Conservation (phyloP, 2,329 filamentous ascomycete species). For the Cytospora leucostoma region DNA sequence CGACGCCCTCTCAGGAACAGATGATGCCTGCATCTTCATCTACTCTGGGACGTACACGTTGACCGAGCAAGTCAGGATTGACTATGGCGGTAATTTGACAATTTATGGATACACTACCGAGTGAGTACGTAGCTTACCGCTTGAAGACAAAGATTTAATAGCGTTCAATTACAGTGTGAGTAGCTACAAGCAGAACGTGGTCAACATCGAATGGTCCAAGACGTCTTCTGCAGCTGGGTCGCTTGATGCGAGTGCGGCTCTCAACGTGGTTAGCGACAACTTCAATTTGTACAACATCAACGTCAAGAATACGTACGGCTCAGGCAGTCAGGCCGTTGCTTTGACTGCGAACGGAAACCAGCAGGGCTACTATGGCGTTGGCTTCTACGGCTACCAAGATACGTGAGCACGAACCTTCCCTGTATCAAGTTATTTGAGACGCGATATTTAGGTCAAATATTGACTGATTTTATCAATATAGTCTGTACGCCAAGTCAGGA, state of each 20-base stretch:
- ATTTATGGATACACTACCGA: conserved; percentile 38
- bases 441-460: neutral
- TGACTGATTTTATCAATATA: neutral
- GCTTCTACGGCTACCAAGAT: conserved; percentile 40
- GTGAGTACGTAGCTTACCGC: conserved; percentile 19
- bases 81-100: conserved; percentile 35
- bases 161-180: neutral
- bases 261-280: conserved; percentile 35
- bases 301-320: conserved; percentile 38
- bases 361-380: conserved; percentile 39
- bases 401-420: conserved; percentile 30
- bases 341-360: conserved; percentile 34
- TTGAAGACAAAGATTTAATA: neutral
- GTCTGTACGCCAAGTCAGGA: conserved; percentile 37
- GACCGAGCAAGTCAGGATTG: conserved; percentile 36
- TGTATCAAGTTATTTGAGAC: neutral
- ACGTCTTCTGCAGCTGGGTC: conserved; percentile 36
- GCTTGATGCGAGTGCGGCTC: conserved; percentile 36
- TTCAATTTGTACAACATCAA: conserved; percentile 41
- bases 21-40: conserved; percentile 38
- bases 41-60: conserved; percentile 35
- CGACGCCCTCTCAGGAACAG: conserved; percentile 31
- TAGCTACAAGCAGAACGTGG: conserved; percentile 36
- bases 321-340: conserved; percentile 39
- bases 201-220: conserved; percentile 38